phyloP scores from a whole-genome alignment of 2,329 filamentous ascomycete species.

The Botrytis sinoallii region DNA sequence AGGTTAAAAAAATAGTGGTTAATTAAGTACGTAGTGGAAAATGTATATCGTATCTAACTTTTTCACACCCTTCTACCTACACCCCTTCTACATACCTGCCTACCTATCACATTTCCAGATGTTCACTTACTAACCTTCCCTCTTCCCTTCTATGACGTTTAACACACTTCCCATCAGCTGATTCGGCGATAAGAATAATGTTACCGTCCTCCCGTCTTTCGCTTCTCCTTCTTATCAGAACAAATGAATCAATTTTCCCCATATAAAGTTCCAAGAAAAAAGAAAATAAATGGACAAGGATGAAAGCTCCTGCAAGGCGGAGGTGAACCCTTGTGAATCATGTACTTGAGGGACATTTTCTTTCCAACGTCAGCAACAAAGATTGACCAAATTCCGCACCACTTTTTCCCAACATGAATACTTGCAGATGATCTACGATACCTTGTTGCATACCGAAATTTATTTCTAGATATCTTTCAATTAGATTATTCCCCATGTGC shows the following conservation, averaged over 20 bases:
- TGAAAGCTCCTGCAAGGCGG: conserved; percentile 6
- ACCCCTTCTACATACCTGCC: no score
- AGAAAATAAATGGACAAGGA: not conserved
- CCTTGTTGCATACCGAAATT: not conserved
- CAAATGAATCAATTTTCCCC: not conserved
- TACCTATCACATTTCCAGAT: no score
- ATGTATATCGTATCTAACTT: not conserved
- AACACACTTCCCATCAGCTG: not conserved
- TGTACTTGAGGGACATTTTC: not conserved
- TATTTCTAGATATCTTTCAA: not conserved
- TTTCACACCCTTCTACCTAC: not conserved
- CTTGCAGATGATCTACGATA: conserved; percentile 8
- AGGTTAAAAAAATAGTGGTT: no score
- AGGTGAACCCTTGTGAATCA: conserved; percentile 8
- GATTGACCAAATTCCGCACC: not conserved
- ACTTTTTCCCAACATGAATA: conserved; percentile 5
- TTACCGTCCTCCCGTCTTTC: not conserved
- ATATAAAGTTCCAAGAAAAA: not conserved
- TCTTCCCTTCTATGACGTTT: no score
- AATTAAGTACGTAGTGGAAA: not conserved
- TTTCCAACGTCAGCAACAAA: conserved; percentile 5
- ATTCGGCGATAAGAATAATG: not conserved
- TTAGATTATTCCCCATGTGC: not conserved
- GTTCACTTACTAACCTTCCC: not conserved
- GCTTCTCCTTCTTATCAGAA: conserved; percentile 5